A percentile compares a stretch with the other conserved stretches of the same genome.
Conservation (phyloP, 805 yeast species). For the Pichia sporocuriosa region DNA sequence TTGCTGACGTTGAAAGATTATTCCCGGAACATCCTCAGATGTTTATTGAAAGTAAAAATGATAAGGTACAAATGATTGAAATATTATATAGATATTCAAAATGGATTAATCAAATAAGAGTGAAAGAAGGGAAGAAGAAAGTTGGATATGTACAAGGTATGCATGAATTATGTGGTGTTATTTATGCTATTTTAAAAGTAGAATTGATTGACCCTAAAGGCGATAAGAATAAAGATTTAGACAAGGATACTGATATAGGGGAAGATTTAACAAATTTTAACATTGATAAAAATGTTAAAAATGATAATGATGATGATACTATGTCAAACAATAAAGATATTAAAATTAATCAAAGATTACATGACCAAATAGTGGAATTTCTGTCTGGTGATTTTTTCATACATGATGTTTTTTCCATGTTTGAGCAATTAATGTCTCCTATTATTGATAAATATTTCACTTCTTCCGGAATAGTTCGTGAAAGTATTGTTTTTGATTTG, state of each 20-base stretch:
- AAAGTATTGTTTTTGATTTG: conserved; percentile 43
- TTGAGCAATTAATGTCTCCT: conserved; percentile 33
- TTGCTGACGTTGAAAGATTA: conserved; percentile 46
- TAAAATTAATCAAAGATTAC: conserved; percentile 18
- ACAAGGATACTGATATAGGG: conserved; percentile 1
- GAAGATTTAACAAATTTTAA: conserved; percentile 19
- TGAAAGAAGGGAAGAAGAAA: conserved; percentile 1
- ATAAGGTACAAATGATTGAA: conserved; percentile 32
- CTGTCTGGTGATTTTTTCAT: conserved; percentile 33
- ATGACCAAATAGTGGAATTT: conserved; percentile 32
- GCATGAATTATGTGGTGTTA: conserved; percentile 47
- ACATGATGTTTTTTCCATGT: conserved; percentile 30
- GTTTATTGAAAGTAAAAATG: conserved; percentile 25
- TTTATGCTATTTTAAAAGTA: conserved; percentile 34
- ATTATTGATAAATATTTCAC: conserved; percentile 32
- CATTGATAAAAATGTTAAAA: conserved; percentile 11
- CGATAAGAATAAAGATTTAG: conserved; percentile 11
- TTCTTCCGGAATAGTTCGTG: conserved; percentile 37
- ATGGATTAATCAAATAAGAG: conserved; percentile 27
- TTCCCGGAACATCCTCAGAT: conserved; percentile 37
- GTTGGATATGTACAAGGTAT: conserved; percentile 42
- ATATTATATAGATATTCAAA: conserved; percentile 44
- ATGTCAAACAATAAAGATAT: not conserved
- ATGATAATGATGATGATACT: not conserved
- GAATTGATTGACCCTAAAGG: conserved; percentile 29